These are phyloP conservation scores for Blastobotrys parvus DNA, from an alignment of 805 yeast genomes.

Conservation along the genomic window DNA sequence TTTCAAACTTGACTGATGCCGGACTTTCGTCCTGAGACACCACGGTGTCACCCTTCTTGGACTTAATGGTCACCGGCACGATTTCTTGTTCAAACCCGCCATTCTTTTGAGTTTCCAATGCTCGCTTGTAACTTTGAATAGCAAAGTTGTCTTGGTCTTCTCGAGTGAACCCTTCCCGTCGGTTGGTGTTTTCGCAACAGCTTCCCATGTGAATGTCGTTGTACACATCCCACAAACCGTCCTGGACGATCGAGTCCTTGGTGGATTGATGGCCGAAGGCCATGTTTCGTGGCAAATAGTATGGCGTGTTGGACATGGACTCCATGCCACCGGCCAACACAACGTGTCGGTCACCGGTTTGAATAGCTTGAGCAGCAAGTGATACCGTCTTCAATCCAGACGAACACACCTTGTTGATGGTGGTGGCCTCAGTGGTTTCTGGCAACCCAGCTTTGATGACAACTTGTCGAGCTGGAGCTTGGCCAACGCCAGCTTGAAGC, in stretches of 20 bases:
- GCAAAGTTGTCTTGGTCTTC: slow-evolving; percentile 85
- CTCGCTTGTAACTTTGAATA: slow-evolving; percentile 70
- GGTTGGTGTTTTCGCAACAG: slow-evolving; percentile 90
- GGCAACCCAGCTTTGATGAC: slow-evolving; percentile 82
- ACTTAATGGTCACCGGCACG: slow-evolving; percentile 68
- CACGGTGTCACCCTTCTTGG: slow-evolving; percentile 58
- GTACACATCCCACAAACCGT: slow-evolving; percentile 86
- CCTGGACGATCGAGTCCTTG: slow-evolving; percentile 62
- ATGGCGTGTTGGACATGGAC: slow-evolving; percentile 91
- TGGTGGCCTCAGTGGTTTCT: slow-evolving; percentile 71
- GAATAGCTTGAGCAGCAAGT: slow-evolving; percentile 78
- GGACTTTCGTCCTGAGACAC: slow-evolving; percentile 74
- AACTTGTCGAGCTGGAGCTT: slow-evolving; percentile 96
- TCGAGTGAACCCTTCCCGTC: slow-evolving; percentile 63
- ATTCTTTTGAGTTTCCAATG: slow-evolving; percentile 56
- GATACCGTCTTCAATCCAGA: slow-evolving; percentile 87
- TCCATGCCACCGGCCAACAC: slow-evolving; percentile 95
- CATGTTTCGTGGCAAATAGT: slow-evolving; percentile 68
- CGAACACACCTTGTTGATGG: slow-evolving; percentile 93
- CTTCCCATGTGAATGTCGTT: slow-evolving; percentile 86
- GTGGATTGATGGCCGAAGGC: slow-evolving; percentile 41
- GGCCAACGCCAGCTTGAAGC: slow-evolving; percentile 85
- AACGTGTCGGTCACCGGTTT: slow-evolving; percentile 76
- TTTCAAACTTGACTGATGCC: slow-evolving; percentile 58
- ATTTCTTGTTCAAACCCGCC: slow-evolving; percentile 77